These are phyloP conservation scores for Pseudopithomyces chartarum DNA, from an alignment of 2,329 filamentous ascomycete genomes.

Conservation along the genomic window DNA sequence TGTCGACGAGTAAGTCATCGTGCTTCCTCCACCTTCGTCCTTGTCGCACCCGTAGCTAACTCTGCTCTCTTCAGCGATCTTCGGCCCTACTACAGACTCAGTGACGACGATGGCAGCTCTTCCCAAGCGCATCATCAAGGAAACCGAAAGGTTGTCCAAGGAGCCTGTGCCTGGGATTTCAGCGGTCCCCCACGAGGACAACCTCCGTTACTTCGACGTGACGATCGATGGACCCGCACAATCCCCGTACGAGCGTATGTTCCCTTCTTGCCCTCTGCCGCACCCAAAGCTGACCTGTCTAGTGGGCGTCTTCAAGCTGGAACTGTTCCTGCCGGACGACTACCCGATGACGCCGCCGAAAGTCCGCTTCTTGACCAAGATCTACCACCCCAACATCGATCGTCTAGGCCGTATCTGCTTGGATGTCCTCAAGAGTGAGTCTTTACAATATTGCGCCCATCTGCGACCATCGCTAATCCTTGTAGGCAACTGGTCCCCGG, in stretches of 20 bases:
- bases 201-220: constrained; percentile 97
- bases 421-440: constrained; percentile 90
- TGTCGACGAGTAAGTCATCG: constrained; percentile 3
- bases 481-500: constrained; percentile 96
- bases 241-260: constrained; percentile 90
- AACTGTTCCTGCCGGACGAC: constrained; percentile 96
- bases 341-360: constrained; percentile 99
- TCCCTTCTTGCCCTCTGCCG: neutral
- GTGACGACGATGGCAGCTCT: constrained; percentile 63
- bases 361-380: constrained; percentile 97
- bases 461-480: constrained; percentile 15
- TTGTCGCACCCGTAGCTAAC: neutral
- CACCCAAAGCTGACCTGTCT: constrained; percentile 16
- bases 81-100: neutral
- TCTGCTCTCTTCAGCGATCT: neutral
- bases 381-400: constrained; percentile 99
- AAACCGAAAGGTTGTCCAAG: constrained; percentile 95
- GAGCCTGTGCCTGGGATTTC: constrained; percentile 99
- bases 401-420: constrained; percentile 96
- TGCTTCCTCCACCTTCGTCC: neutral
- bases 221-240: constrained; percentile 90
- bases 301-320: constrained; percentile 92
- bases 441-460: neutral
- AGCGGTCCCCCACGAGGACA: constrained; percentile 93
- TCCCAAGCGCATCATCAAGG: constrained; percentile 97